Evolutionary conservation across 2,329 filamentous ascomycete genomes (phyloP).

Genomic region (Pseudonectria foliicola): DNA sequence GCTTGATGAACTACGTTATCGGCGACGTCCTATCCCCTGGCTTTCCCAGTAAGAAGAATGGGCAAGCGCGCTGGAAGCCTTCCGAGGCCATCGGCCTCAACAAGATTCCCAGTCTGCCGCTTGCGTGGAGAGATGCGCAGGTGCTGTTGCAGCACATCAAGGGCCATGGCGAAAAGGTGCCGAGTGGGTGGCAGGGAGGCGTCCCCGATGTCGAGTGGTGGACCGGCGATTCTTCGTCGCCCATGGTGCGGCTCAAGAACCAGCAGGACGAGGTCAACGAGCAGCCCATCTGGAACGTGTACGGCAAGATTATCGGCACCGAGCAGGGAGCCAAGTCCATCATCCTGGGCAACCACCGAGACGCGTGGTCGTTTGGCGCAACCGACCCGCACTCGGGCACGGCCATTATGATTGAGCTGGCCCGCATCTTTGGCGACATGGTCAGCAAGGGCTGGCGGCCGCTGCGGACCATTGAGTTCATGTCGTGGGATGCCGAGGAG

Average conservation of each 20-base stretch:
- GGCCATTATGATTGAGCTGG: constrained; percentile 83
- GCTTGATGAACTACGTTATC: constrained; percentile 71
- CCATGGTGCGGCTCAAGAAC: constrained; percentile 75
- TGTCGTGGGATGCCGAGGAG: constrained; percentile 90
- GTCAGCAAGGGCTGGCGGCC: constrained; percentile 76
- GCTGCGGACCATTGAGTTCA: constrained; percentile 90
- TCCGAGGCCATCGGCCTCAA: constrained; percentile 66
- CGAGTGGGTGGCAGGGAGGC: constrained; percentile 66
- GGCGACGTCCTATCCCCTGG: constrained; percentile 92
- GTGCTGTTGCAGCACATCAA: constrained; percentile 67
- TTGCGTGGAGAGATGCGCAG: constrained; percentile 86
- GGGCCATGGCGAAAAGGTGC: constrained; percentile 64
- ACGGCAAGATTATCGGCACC: constrained; percentile 75
- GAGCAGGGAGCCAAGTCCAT: constrained; percentile 79
- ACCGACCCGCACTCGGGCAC: constrained; percentile 82
- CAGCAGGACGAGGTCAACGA: constrained; percentile 75
- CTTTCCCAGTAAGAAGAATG: constrained; percentile 60
- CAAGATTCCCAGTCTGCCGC: constrained; percentile 80
- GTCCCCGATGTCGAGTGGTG: constrained; percentile 78
- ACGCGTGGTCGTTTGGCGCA: constrained; percentile 86
- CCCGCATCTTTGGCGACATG: constrained; percentile 76
- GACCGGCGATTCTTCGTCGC: constrained; percentile 70
- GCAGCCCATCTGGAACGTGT: constrained; percentile 87
- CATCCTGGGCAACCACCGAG: constrained; percentile 87
- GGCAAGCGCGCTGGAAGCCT: constrained; percentile 57